Percentiles rank a stretch among this genome's conserved stretches.
Evolutionary conservation across 2,329 filamentous ascomycete species (phyloP).

Genomic region (Colletotrichum sp.): DNA sequence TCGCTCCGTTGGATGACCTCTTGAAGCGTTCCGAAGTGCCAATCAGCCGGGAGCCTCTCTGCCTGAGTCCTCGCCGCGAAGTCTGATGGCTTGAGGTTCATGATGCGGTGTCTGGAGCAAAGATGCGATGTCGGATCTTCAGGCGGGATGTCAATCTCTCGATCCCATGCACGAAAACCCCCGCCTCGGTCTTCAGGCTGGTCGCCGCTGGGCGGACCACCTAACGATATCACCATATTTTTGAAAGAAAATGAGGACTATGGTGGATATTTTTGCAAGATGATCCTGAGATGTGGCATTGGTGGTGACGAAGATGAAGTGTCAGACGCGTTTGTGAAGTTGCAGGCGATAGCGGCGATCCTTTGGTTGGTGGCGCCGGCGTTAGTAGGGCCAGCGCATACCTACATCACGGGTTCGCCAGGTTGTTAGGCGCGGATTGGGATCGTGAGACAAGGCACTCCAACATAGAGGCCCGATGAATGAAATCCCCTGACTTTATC

Average conservation of each 20-base stretch:
- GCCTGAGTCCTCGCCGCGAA: background rate
- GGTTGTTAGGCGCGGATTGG: background rate
- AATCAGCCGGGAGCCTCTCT: background rate
- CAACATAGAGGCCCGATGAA: background rate
- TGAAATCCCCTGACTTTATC: fast-evolving
- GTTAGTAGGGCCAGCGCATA: background rate
- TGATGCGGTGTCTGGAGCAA: background rate
- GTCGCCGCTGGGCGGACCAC: fast-evolving
- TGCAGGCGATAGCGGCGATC: background rate
- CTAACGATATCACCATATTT: background rate
- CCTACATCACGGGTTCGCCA: background rate
- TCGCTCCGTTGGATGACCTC: background rate
- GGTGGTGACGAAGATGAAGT: background rate
- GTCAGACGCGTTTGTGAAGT: background rate
- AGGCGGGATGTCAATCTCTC: background rate
- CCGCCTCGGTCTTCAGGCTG: background rate
- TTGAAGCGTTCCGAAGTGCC: background rate
- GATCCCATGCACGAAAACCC: background rate
- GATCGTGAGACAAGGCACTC: background rate
- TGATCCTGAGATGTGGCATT: background rate
- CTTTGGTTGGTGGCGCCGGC: background rate
- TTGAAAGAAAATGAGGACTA: background rate
- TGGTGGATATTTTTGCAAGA: fast-evolving
- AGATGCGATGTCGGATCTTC: background rate
- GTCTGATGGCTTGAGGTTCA: background rate